phyloP scores from a whole-genome alignment of 148 eudicot species.

The Silene uniflora region DNA sequence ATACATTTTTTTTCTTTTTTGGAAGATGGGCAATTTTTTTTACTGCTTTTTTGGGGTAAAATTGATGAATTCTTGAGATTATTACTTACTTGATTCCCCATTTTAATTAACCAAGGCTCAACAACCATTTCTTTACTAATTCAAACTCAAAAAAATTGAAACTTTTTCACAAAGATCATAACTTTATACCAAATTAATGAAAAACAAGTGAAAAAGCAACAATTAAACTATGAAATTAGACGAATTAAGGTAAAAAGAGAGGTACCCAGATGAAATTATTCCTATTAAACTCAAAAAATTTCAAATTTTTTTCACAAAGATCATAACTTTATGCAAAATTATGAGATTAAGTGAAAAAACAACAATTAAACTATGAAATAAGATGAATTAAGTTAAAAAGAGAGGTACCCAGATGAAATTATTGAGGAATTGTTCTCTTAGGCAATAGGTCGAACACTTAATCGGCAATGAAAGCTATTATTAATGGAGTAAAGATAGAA shows the following conservation, averaged over 20 bases:
- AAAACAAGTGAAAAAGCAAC: not conserved
- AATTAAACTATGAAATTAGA: not conserved
- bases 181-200: conserved; percentile 13
- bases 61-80: conserved; percentile 62
- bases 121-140: conserved; percentile 56
- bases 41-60: conserved; percentile 32
- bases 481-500: not conserved
- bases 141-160: not conserved
- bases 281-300: not conserved
- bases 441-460: not conserved
- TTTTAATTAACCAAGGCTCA: conserved; percentile 74
- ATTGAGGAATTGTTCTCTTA: not conserved
- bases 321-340: no score
- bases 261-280: conserved; percentile 13
- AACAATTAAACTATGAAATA: not conserved
- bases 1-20: conserved; percentile 33
- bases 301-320: not conserved
- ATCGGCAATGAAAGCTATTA: not conserved
- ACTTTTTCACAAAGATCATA: conserved; percentile 22
- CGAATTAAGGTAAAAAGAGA: conserved; percentile 3
- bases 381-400: not conserved
- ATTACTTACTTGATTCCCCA: conserved; percentile 74
- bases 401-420: conserved; percentile 13
- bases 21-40: conserved; percentile 21
- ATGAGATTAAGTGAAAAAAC: not conserved